Percentiles rank a stretch among this genome's conserved stretches.
Conservation (phyloP, 352 stramenopile genomes). For the Pelagophyceae sp. region DNA sequence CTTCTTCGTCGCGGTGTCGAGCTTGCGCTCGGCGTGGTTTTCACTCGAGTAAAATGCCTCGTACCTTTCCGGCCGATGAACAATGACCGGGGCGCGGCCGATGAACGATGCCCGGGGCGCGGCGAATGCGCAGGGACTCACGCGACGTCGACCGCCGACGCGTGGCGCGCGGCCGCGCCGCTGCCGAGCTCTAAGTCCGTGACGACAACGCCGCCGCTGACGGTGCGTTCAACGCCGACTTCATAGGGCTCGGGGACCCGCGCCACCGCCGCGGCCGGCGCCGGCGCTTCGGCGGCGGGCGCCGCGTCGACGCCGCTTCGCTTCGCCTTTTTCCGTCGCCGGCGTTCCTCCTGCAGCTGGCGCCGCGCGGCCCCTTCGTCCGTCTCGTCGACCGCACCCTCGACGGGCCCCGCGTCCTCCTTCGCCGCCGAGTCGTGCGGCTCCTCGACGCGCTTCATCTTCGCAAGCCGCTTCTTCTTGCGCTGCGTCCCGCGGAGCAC, state of each 20-base stretch:
- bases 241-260: background rate
- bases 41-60: background rate
- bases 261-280: background rate
- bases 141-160: background rate
- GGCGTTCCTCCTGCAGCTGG: background rate
- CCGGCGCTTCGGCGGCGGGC: background rate
- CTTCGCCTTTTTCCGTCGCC: background rate
- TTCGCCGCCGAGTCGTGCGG: background rate
- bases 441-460: background rate
- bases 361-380: background rate
- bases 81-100: no score
- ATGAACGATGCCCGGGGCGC: no score
- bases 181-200: background rate
- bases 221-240: background rate
- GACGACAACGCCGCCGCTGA: background rate
- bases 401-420: background rate
- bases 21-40: background rate
- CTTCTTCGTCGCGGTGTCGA: background rate
- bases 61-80: no score
- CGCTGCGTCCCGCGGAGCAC: background rate
- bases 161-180: background rate
- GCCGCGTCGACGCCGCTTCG: background rate
- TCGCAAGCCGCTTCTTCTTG: background rate
- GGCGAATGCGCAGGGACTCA: no score
- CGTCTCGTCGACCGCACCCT: background rate